Evolutionary conservation across 192 early-diverging fungal genomes (phyloP), one percentile per base, ranked within the genome.

Genomic region (Podochytrium sp.): DNA sequence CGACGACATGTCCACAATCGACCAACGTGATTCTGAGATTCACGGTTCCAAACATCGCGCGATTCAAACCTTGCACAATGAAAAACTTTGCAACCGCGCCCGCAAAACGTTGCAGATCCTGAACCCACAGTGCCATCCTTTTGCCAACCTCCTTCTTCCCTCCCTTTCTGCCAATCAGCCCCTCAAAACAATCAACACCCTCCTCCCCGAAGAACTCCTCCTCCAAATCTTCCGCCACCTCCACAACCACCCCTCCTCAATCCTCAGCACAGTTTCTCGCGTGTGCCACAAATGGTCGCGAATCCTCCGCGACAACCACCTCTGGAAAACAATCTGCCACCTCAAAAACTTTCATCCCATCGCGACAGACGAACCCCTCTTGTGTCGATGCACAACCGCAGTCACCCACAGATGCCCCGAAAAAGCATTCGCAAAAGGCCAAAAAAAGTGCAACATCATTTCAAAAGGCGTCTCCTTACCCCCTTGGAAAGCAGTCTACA

Each of bases 401-500:
- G n/a, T n/a, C 1, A 20, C 52, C 0, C 7, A n/a, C n/a, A n/a
- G n/a, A n/a, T n/a, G n/a, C n/a, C n/a, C n/a, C n/a, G n/a, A n/a
- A n/a, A n/a, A 33, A 12, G 52, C 65, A 16, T 51, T 71, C 30
- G 50, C 59, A 20, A 20, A 50, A 43, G 67, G 65, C 2, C 7
- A n/a, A 5, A 56, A 58, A 20, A 41, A 60, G 27, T 59, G 64
- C 52, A 69, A 68, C n/a, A 65, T 69, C 3, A 20, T 61, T 42
- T 49, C 56, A 38, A 34, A 34, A 23, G 49, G 40, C 23, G 71
- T 81, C 14, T 42, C 60, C 2, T 47, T 84, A 30, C 38, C 53
- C 3, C 80, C 79, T 7, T 84, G 83, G 83, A 83, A 83, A 55
- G 50, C 59, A 7, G 68, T 83, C 2, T 85, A 79, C 55, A 83